These are phyloP conservation scores for Nicotiana sylvestris DNA, from an alignment of 257 asterid genomes.

Conservation along the genomic window DNA sequence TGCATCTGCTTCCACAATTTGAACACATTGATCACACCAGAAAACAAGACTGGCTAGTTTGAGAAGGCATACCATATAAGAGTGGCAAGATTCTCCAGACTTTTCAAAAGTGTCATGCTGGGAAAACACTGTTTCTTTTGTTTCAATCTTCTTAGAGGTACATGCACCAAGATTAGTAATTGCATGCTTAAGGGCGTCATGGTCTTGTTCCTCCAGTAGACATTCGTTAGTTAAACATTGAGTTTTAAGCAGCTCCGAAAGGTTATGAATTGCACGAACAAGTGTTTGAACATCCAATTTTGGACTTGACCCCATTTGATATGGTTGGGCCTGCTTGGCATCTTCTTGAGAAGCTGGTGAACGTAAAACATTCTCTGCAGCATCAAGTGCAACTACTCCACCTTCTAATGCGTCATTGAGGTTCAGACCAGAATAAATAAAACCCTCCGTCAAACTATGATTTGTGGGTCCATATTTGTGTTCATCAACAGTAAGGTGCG, in stretches of 20 bases:
- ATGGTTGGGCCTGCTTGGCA: slow-evolving; percentile 26
- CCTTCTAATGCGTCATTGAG: slow-evolving; percentile 50
- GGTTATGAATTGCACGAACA: slow-evolving; percentile 48
- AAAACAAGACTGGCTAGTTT: not conserved
- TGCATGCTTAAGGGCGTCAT: slow-evolving; percentile 41
- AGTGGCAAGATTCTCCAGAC: slow-evolving; percentile 24
- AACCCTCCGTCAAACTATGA: slow-evolving; percentile 17
- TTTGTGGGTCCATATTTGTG: slow-evolving; percentile 10
- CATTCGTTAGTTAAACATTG: slow-evolving; percentile 37
- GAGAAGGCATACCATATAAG: slow-evolving; percentile 39
- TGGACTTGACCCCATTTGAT: slow-evolving; percentile 25
- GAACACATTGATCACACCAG: not conserved
- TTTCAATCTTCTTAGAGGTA: slow-evolving; percentile 36
- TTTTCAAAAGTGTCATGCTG: slow-evolving; percentile 31
- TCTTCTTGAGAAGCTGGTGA: slow-evolving; percentile 77
- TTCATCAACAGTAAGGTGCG: slow-evolving; percentile 31
- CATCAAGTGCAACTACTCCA: slow-evolving; percentile 67
- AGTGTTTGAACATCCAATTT: slow-evolving; percentile 44
- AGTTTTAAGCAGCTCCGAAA: slow-evolving; percentile 57
- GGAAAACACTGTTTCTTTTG: slow-evolving; percentile 20
- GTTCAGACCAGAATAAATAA: slow-evolving; percentile 23
- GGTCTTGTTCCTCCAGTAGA: slow-evolving; percentile 43
- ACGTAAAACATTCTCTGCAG: slow-evolving; percentile 71
- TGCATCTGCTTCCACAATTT: not conserved
- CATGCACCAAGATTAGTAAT: slow-evolving; percentile 51